Conservation (phyloP, 768 basidiomycete species). For the Pisolithus sp. region DNA sequence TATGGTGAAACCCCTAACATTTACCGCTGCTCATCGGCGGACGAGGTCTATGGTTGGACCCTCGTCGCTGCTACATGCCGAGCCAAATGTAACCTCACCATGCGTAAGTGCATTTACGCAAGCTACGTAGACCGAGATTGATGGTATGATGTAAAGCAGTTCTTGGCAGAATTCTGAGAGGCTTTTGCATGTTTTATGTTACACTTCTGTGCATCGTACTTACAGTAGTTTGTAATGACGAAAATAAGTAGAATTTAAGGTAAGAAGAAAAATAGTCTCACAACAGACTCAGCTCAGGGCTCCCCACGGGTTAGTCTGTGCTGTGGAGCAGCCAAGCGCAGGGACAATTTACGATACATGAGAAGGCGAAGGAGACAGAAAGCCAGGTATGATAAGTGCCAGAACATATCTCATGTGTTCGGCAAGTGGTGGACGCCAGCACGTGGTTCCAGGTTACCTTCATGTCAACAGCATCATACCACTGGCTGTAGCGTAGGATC, state of each 20-base stretch:
- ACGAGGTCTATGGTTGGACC: slow-evolving; percentile 25
- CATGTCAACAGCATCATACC: too few species aligned
- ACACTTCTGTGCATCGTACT: not conserved
- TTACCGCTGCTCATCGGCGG: slow-evolving; percentile 16
- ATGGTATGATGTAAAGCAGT: not conserved
- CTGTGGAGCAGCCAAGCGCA: too few species aligned
- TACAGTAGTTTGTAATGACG: not conserved
- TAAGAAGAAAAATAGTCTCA: too few species aligned
- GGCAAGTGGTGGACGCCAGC: too few species aligned
- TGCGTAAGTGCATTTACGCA: not conserved
- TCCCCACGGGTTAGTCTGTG: not conserved
- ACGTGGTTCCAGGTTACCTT: too few species aligned
- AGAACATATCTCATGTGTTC: too few species aligned
- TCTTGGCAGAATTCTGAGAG: slow-evolving; percentile 6
- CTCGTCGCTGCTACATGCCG: slow-evolving; percentile 6
- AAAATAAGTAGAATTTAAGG: too few species aligned
- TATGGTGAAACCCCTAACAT: not conserved
- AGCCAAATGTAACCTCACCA: not conserved
- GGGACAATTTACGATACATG: too few species aligned
- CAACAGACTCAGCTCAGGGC: not conserved
- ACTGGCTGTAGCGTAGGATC: too few species aligned
- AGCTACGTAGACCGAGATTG: not conserved
- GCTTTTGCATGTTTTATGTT: not conserved
- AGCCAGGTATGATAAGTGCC: too few species aligned
- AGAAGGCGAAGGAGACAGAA: too few species aligned